These are phyloP conservation scores for Hymenoscyphus infarciens DNA, from an alignment of 2,329 filamentous ascomycete genomes.

Conservation along the genomic window DNA sequence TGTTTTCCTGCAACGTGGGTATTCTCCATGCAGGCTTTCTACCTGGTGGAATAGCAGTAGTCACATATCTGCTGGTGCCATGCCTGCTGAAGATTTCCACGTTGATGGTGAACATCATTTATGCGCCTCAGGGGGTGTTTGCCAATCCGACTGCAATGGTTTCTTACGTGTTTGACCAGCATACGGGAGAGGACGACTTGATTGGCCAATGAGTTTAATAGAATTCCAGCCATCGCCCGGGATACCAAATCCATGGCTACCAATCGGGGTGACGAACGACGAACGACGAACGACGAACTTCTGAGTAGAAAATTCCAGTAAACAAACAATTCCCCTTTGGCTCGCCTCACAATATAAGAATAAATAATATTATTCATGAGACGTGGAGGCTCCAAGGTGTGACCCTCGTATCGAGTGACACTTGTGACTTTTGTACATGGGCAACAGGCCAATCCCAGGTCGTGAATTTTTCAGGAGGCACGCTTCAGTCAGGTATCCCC, in stretches of 20 bases:
- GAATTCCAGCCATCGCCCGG: neutral
- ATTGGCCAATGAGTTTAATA: slow-evolving; percentile 9
- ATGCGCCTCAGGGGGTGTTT: neutral
- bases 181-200: neutral
- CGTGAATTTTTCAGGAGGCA: neutral
- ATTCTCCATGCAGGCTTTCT: neutral
- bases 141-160: slow-evolving; percentile 4
- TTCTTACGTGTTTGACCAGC: slow-evolving; percentile 10
- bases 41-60: neutral
- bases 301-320: neutral
- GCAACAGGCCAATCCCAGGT: neutral
- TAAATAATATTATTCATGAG: no score
- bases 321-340: neutral
- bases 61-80: neutral
- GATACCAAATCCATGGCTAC: neutral
- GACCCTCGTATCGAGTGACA: neutral
- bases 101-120: neutral
- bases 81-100: slow-evolving; percentile 4
- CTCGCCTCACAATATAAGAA: no score
- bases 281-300: no score
- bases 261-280: neutral
- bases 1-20: neutral
- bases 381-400: neutral
- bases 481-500: neutral
- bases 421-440: neutral